Base-by-base conservation (phyloP, 2,329 filamentous ascomycete genomes). In the Trichoderma pleuroti region DNA sequence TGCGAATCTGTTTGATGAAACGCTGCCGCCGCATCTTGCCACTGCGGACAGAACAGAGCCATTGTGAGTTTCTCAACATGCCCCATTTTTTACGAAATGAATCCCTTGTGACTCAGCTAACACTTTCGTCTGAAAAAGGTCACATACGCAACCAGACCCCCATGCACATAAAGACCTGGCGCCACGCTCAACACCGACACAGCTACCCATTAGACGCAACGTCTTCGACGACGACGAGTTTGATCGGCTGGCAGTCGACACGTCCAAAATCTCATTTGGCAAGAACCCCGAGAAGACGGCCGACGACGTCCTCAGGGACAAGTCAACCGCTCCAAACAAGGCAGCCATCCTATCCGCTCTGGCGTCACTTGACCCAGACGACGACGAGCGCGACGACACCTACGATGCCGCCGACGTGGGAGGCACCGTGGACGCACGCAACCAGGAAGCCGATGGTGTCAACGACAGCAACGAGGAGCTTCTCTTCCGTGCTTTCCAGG, bases 341-440 rank as follows among this genome's bases (percentile, higher is more conserved):
- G 93, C 93, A 0, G 91, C 93, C 12, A 97, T 98, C 75, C 83
- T 97, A 28, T 93, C 94, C 4, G 95, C 95, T 0, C 87, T 98
- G 3, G 93, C 93, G 18, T 87, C 91, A 0, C 98, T 98, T 75
- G 94, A 98, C 81, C 91, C 91, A 0, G 95, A 98, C 76, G 96
- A 98, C 74, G 96, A 99, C 79, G 96, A 99, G 82, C 89, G 94
- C 42, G 96, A 99, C 79, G 96, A 99, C 79, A 98, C 95, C 0
- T 99, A 99, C 78, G 96, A 99, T 76, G 89, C 91, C 2, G 93
- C 90, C 63, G 96, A 98, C 77, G 93, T 98, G 2, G 96, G 96
- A 42, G 94, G 95, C 26, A 93, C 92, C 0, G 90, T 98, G 4
- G 94, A 97, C 21, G 84, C 87, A 7, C 85, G 88, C n/a, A 84